phyloP scores from a whole-genome alignment of 1,284 basidiomycete genomes.

The Marasmius fiardii region DNA sequence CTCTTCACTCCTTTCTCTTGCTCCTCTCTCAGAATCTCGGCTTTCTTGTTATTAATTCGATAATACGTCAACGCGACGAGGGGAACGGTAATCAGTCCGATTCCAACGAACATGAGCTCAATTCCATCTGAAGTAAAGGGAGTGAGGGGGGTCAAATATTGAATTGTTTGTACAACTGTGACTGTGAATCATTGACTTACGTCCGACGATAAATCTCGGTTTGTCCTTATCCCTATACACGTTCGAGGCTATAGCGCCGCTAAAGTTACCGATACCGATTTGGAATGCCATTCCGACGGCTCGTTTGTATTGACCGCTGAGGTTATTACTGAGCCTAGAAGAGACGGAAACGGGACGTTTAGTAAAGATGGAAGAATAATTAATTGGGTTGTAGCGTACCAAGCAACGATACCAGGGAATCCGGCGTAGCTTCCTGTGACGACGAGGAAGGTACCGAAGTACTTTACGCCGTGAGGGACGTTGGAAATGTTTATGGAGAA shows the following conservation, averaged over 20 bases:
- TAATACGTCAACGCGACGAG: conserved; percentile 47
- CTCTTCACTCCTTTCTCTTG: conserved; percentile 30
- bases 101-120: conserved; percentile 66
- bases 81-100: conserved; percentile 54
- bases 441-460: conserved; percentile 65
- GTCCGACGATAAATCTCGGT: conserved; percentile 59
- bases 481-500: conserved; percentile 46
- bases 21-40: conserved; percentile 27
- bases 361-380: background rate
- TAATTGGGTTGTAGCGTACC: conserved; percentile 35
- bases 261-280: conserved; percentile 60
- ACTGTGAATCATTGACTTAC: conserved; percentile 29
- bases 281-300: conserved; percentile 61
- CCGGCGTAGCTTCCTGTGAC: conserved; percentile 59
- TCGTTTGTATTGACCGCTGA: conserved; percentile 64
- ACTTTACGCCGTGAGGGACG: conserved; percentile 44
- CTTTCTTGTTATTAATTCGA: conserved; percentile 51
- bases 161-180: too few species aligned
- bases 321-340: conserved; percentile 60
- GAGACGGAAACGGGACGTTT: conserved; percentile 6
- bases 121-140: conserved; percentile 43
- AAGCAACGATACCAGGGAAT: conserved; percentile 63
- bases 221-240: conserved; percentile 57
- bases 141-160: too few species aligned
- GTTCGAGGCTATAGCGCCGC: conserved; percentile 55